These are phyloP conservation scores for Castanopsis chinensis DNA, from an alignment of 306 rosid genomes.

Conservation along the genomic window DNA sequence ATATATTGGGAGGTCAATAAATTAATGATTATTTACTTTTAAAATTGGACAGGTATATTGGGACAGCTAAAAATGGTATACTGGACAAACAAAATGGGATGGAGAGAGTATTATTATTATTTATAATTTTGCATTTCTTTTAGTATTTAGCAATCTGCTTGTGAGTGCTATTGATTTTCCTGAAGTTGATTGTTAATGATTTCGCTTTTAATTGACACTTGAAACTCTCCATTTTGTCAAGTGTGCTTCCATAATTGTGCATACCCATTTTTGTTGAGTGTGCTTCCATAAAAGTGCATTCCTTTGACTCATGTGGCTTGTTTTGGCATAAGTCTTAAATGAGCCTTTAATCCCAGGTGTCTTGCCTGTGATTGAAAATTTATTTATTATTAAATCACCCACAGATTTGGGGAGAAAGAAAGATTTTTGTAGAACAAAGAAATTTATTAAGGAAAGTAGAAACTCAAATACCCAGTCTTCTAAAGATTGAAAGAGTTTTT, in stretches of 20 bases:
- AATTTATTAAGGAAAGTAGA: too few species aligned
- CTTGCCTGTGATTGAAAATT: not conserved
- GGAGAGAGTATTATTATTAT: too few species aligned
- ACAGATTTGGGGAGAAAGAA: not conserved
- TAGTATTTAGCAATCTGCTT: not conserved
- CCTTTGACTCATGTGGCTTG: constrained; percentile 2
- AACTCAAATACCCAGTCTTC: too few species aligned
- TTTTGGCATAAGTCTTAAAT: not conserved
- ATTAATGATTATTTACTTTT: too few species aligned
- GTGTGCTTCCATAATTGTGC: not conserved
- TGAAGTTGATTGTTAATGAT: not conserved
- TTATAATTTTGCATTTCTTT: not conserved
- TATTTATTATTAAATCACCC: not conserved
- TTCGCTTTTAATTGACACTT: too few species aligned
- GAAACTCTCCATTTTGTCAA: not conserved
- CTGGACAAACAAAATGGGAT: too few species aligned
- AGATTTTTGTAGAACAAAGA: too few species aligned
- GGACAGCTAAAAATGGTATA: too few species aligned
- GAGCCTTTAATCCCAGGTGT: not conserved
- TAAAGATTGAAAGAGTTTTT: not conserved
- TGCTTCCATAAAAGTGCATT: not conserved
- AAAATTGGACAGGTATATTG: too few species aligned
- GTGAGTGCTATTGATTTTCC: not conserved
- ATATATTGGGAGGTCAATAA: too few species aligned
- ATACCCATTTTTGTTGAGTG: not conserved